Evolutionary conservation across 164 flowering plant species (phyloP).

Genomic region (Santalum album): DNA sequence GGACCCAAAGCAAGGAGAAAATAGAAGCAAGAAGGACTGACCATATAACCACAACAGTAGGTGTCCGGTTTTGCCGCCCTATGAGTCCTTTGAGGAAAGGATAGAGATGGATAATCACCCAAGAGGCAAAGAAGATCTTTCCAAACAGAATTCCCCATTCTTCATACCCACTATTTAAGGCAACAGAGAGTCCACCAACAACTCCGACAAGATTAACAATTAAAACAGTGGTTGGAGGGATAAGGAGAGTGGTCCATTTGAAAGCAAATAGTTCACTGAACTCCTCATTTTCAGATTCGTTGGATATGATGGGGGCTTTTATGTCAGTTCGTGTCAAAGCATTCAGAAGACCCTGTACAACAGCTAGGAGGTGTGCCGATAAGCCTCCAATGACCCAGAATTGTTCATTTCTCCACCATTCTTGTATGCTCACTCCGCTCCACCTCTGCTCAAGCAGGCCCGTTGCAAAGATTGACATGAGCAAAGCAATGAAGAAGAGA

Average conservation of each 20-base stretch:
- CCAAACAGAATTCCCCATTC: slow-evolving; percentile 82
- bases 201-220: slow-evolving; percentile 77
- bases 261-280: slow-evolving; percentile 67
- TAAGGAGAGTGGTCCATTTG: slow-evolving; percentile 81
- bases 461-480: slow-evolving; percentile 69
- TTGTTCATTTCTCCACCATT: slow-evolving; percentile 92
- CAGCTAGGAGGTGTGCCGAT: slow-evolving; percentile 75
- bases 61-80: slow-evolving; percentile 85
- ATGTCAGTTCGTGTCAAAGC: slow-evolving; percentile 72
- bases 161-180: slow-evolving; percentile 74
- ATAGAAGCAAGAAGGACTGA: slow-evolving; percentile 80
- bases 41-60: slow-evolving; percentile 85
- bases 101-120: slow-evolving; percentile 82
- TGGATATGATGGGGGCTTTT: slow-evolving; percentile 70
- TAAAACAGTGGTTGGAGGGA: slow-evolving; percentile 77
- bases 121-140: slow-evolving; percentile 75
- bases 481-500: slow-evolving; percentile 66
- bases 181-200: slow-evolving; percentile 82
- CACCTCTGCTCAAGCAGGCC: slow-evolving; percentile 81
- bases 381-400: slow-evolving; percentile 93
- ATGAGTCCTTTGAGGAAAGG: slow-evolving; percentile 90
- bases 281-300: slow-evolving; percentile 64
- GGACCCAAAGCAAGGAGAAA: slow-evolving; percentile 85
- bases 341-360: slow-evolving; percentile 69
- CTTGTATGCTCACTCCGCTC: slow-evolving; percentile 88